Evolutionary conservation across 2,329 filamentous ascomycete species (phyloP), one percentile per base, ranked within the genome.

Genomic region (Colletotrichum tanaceti): DNA sequence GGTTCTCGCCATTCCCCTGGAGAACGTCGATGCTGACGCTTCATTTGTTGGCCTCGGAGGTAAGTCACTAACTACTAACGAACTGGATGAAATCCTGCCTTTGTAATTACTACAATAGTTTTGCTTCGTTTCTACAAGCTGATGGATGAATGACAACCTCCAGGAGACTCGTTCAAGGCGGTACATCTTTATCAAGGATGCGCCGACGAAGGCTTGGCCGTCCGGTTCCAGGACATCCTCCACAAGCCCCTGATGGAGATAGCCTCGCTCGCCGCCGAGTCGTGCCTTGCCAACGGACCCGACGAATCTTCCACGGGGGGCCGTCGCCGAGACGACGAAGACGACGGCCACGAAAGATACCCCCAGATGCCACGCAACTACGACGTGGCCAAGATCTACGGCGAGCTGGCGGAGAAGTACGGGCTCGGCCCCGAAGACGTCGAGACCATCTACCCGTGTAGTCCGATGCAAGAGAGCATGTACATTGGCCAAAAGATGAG

Each of bases 381-480:
- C 9, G 49, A 68, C n/a, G 55, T 68, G 5, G 9, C 10, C 24
- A 65, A 43, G 5, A 22, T 59, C 0, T 32, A 35, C 6, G 10
- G 32, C 3, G 43, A 68, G 6, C 35, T 68, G 18, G 20, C 13
- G 14, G 22, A 22, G 2, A 68, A 43, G 2, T 20, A 55, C 9
- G 28, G 22, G 2, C 22, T 67, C 2, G 10, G 28, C 9, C 20
- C 3, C 6, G 32, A 74, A 70, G 72, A 64, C 7, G 73, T 62
- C 58, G 74, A 77, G 38, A 76, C 79, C 54, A 65, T 76, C 0
- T 81, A 79, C n/a, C 80, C 80, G 3, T 80, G 78, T 70, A 77
- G 79, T 2, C 74, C 78, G 0, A 73, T 80, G 63, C 80, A 82
- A 46, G 75, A 77, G n/a, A 78, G 77, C 2, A 74, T 83, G 1